Base-by-base conservation (phyloP, 495 filamentous ascomycete genomes). In the Oidiodendron maius region DNA sequence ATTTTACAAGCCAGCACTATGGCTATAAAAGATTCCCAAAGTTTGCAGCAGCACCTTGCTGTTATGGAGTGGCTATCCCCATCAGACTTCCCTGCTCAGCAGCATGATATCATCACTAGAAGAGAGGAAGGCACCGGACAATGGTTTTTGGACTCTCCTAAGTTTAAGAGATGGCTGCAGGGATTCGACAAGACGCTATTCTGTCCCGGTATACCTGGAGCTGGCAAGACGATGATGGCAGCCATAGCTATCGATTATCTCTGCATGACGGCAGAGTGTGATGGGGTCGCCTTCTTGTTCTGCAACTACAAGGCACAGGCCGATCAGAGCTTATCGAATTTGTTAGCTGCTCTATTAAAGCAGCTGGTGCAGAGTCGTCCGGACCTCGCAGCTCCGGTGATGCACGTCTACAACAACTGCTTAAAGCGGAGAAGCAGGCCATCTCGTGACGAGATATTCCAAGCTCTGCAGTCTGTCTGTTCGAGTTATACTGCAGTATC, bases 291-390 rank as follows among this genome's bases (percentile, higher is more conserved):
- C 5, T 46, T 32, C 25, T 12, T 46, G 4, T 46, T 11, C 21
- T 46, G 43, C 43, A 32, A 34, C 25, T 46, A 9, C 43, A 6
- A 18, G 28, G 9, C 5, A 12, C 43, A 46, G 20, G 11, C 8
- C 43, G 25, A 35, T 6, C 43, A 46, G 43, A 46, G 21, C 1
- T 18, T 49, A 6, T 40, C 57, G 0, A 22, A 59, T 22, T 18
- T 70, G 0, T 24, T 72, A 10, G 50, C 58, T 5, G 64, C 53
- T 44, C 37, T 74, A 2, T 36, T 67, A 20, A 64, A 57, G 39
- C 71, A 72, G 50, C 53, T 73, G 6, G 39, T 39, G 17, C 41
- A 47, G 34, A 5, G 23, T 8, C 51, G 42, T 38, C 13, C 39
- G 6, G 35, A 37, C 3, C 16, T 71, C 1, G 63, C 62, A 12